Evolutionary conservation across 805 yeast genomes (phyloP), one percentile per base, ranked within the genome.

Genomic region (Cyberlindnera mrakii): DNA sequence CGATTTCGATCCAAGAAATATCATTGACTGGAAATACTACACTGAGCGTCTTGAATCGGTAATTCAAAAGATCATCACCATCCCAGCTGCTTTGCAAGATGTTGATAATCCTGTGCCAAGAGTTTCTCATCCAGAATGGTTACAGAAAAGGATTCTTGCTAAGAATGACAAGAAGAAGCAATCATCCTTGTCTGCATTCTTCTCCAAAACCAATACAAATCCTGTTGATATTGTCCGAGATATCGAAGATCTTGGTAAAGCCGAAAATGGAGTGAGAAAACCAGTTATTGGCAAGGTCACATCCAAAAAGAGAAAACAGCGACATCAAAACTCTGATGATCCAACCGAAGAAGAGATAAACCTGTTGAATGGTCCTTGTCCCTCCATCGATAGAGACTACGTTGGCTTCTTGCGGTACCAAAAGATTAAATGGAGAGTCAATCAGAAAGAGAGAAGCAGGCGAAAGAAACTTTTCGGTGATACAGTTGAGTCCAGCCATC

Each of bases 31-130:
- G 99, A 78, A 68, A 18, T 93, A 93, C 59, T 93, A 93, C 59
- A 74, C 82, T 49, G 96, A 88, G 55, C 78, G 99, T 55, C 72
- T 93, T 30, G 95, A 91, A 0, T 88, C 96, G 2, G 96, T 90
- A 6, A 80, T 95, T 35, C 96, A 90, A 61, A 93, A 95, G 64
- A 88, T 93, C 54, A 86, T 93, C 52, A 85, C 96, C 0, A 91
- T 93, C 52, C 99, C 99, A 3, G 99, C 99, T 5, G 98, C 97
- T 6, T 69, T 91, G 42, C 99, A 93, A 66, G 78, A 79, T 41
- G 77, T 91, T 15, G 65, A 70, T 13, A 95, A 93, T 56, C 99
- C 99, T 0, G 97, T 95, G 35, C 97, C 97, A 5, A 71, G 97
- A 52, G 91, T 95, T 6, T 77, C 77, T 4, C 97, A 91, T 57